These are phyloP conservation scores for Mucuna pruriens DNA, from an alignment of 306 rosid species.

Conservation along the genomic window DNA sequence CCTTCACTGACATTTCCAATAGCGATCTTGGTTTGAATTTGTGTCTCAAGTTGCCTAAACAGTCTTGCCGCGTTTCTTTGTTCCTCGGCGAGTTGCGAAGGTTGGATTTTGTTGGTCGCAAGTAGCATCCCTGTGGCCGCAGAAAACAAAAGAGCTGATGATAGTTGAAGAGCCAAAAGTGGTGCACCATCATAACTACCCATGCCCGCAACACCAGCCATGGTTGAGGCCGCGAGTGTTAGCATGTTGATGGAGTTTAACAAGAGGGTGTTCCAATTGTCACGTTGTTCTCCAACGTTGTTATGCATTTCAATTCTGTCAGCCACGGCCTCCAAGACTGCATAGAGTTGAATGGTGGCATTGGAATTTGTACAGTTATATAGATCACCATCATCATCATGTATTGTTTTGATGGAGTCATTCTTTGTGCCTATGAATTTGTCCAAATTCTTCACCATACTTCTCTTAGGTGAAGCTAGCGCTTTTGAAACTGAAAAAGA, in stretches of 20 bases:
- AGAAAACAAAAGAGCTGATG: constrained; percentile 59
- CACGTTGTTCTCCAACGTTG: constrained; percentile 61
- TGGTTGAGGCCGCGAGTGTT: constrained; percentile 65
- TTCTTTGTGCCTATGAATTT: constrained; percentile 18
- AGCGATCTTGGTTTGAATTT: constrained; percentile 49
- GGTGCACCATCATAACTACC: constrained; percentile 9
- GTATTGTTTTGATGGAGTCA: neutral
- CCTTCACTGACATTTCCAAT: constrained; percentile 34
- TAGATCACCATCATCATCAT: neutral
- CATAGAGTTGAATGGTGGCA: constrained; percentile 50
- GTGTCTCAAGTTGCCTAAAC: constrained; percentile 52
- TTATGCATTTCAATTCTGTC: constrained; percentile 74
- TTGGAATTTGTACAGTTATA: neutral
- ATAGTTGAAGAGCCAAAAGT: constrained; percentile 50
- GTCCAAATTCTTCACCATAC: constrained; percentile 27
- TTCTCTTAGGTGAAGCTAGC: neutral
- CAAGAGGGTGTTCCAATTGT: constrained; percentile 68
- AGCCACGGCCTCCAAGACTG: constrained; percentile 51
- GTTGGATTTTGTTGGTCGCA: constrained; percentile 70
- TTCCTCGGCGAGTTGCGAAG: constrained; percentile 81
- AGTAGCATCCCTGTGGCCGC: constrained; percentile 63
- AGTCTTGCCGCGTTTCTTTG: constrained; percentile 68
- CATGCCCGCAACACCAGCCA: constrained; percentile 53
- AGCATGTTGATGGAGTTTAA: constrained; percentile 72
- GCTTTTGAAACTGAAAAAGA: constrained; percentile 36